These are phyloP conservation scores for Elongisporangium senticosum DNA, from an alignment of 352 stramenopile species.

Conservation along the genomic window DNA sequence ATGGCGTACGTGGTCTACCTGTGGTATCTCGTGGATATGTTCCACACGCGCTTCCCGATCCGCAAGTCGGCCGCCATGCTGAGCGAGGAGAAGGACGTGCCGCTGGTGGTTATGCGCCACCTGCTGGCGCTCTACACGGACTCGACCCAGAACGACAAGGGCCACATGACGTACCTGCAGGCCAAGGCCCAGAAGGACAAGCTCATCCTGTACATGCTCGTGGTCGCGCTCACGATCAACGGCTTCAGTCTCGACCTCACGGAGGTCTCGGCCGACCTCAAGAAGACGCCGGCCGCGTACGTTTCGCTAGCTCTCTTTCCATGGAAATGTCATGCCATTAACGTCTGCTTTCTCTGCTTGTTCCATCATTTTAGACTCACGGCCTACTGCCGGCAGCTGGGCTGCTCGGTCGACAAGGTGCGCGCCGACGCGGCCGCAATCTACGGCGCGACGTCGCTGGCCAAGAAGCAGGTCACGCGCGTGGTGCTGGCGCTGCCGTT, in stretches of 20 bases:
- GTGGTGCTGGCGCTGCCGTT: constrained; percentile 73
- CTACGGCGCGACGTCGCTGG: constrained; percentile 30
- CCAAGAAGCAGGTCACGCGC: constrained; percentile 64
- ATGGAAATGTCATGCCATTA: constrained; percentile 3
- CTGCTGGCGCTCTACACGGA: constrained; percentile 70
- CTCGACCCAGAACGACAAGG: constrained; percentile 39
- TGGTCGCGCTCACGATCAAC: constrained; percentile 70
- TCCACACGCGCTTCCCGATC: constrained; percentile 51
- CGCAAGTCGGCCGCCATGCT: constrained; percentile 59
- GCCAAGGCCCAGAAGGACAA: constrained; percentile 81
- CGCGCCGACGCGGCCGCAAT: constrained; percentile 60
- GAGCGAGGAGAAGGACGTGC: constrained; percentile 72
- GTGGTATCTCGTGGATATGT: constrained; percentile 67
- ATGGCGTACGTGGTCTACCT: constrained; percentile 70
- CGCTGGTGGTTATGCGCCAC: constrained; percentile 63
- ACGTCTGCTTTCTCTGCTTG: constrained; percentile 1
- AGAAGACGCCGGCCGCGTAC: constrained; percentile 42
- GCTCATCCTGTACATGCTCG: constrained; percentile 68
- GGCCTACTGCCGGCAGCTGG: constrained; percentile 67
- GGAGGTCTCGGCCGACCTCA: constrained; percentile 62
- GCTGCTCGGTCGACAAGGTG: constrained; percentile 62
- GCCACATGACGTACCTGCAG: constrained; percentile 62
- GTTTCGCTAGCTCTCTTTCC: constrained; percentile 3
- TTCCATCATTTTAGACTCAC: constrained; percentile 23
- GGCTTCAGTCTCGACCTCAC: constrained; percentile 72